Base-by-base conservation (phyloP, 148 eudicot genomes). In the Rhododendron griersonianum region DNA sequence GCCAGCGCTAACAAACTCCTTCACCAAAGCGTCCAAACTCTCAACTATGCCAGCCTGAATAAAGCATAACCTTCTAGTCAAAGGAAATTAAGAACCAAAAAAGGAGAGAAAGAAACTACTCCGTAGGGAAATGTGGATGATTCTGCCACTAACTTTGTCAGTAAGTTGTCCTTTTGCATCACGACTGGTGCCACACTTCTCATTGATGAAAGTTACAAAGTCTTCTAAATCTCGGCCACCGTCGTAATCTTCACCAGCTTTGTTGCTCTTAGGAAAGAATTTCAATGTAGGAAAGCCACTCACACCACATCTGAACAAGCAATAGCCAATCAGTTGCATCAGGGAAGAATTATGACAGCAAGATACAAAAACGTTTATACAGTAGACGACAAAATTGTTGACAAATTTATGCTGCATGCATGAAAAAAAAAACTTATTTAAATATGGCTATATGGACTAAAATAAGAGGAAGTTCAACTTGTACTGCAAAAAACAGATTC, bases 221-320 rank as follows among this genome's bases (percentile, higher is more conserved):
- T 92, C 98, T 57, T 93, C 96, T 82, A 93, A 30, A 50, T 97
- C 99, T 59, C 98, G 90, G 45, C 96, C 98, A 88, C 98, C 98
- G 5, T 94, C 94, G 84, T 95, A 97, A 69, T 95, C 99, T 92
- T 97, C 99, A 90, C 99, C 99, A 77, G 92, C 98, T 88, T 97
- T 97, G 86, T 97, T 97, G 90, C 85, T 89, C 91, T 95, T 94
- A 25, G 99, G 98, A 91, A 97, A 97, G 88, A 95, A 97, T 87
- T 97, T 97, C 89, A 97, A 86, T 65, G 99, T 97, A 51, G 99
- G 99, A 85, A 79, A 97, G 77, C 99, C 99, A 89, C 96, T 95
- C 41, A 97, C 91, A 45, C 98, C 98, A 85, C 89, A 97, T 92
- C 98, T 97, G 89, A 87, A 87, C 11, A 84, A 81, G 48, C 85